phyloP scores from a whole-genome alignment of 805 yeast species.

The Nakazawaea peltata region DNA sequence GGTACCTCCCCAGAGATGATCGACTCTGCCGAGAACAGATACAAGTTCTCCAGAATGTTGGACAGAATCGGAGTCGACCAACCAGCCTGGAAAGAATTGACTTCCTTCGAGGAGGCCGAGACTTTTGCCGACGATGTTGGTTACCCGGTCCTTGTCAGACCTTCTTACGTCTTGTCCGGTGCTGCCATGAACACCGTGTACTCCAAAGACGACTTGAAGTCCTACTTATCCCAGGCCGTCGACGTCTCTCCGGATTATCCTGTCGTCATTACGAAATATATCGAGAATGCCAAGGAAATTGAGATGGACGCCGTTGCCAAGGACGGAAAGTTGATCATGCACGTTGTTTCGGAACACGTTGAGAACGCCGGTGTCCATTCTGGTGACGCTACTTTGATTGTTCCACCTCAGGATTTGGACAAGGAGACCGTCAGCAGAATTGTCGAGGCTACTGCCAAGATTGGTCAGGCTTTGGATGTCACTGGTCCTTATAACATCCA shows the following conservation, averaged over 20 bases:
- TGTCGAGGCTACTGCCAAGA: conserved; percentile 92
- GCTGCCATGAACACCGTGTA: conserved; percentile 99
- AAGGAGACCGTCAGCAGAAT: conserved; percentile 87
- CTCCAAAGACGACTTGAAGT: conserved; percentile 79
- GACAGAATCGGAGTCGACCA: conserved; percentile 96
- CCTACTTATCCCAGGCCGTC: conserved; percentile 87
- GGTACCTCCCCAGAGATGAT: conserved; percentile 99
- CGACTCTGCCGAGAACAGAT: conserved; percentile 96
- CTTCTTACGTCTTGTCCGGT: conserved; percentile 94
- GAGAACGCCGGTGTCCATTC: conserved; percentile 99
- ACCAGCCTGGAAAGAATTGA: conserved; percentile 98
- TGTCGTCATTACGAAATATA: conserved; percentile 93
- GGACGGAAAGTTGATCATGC: conserved; percentile 92
- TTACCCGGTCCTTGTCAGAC: conserved; percentile 95
- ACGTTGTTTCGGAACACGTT: conserved; percentile 96
- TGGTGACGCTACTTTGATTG: conserved; percentile 96
- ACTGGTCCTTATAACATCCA: conserved; percentile 98
- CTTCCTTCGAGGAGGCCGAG: conserved; percentile 89
- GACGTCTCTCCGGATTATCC: conserved; percentile 98
- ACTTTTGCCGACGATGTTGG: conserved; percentile 83
- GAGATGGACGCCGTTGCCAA: conserved; percentile 98
- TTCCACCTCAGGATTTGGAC: conserved; percentile 93
- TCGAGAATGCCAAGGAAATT: conserved; percentile 94
- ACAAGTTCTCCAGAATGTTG: conserved; percentile 95
- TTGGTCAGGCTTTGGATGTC: conserved; percentile 88